Percentiles rank a stretch among this genome's conserved stretches.
Conservation (phyloP, 495 filamentous ascomycete genomes). For the Lepidopterella palustris region DNA sequence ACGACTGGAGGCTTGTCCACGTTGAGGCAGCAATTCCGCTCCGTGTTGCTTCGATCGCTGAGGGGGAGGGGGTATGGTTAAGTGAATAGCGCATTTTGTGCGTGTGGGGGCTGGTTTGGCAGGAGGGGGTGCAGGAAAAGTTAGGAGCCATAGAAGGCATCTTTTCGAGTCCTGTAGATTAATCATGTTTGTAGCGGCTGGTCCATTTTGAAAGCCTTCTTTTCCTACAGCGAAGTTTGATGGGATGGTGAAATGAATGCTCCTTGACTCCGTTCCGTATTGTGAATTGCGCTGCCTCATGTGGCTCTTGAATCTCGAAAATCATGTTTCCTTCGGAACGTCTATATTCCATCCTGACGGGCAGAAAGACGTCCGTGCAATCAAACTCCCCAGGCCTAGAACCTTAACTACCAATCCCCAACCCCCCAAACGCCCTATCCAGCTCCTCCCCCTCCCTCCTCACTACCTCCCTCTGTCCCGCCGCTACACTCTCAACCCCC, state of each 20-base stretch:
- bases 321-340: no score
- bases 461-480: conserved; percentile 25
- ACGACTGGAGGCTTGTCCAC: conserved; percentile 2
- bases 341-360: no score
- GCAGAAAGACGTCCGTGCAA: no score
- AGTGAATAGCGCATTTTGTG: background rate
- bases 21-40: background rate
- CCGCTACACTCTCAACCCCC: conserved; percentile 38
- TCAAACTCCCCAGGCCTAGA: no score
- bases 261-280: no score
- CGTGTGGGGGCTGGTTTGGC: background rate
- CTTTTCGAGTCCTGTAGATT: background rate
- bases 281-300: no score
- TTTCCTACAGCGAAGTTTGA: no score
- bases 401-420: no score
- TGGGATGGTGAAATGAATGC: no score
- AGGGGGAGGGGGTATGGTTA: background rate
- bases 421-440: conserved; percentile 79
- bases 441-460: conserved; percentile 66
- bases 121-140: background rate
- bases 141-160: background rate
- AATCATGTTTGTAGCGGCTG: background rate
- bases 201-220: background rate
- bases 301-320: no score
- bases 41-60: background rate